Percentiles rank a stretch among this genome's conserved stretches.
Evolutionary conservation across 441 rosid genomes (phyloP).

Genomic region (Viola pubescens): DNA sequence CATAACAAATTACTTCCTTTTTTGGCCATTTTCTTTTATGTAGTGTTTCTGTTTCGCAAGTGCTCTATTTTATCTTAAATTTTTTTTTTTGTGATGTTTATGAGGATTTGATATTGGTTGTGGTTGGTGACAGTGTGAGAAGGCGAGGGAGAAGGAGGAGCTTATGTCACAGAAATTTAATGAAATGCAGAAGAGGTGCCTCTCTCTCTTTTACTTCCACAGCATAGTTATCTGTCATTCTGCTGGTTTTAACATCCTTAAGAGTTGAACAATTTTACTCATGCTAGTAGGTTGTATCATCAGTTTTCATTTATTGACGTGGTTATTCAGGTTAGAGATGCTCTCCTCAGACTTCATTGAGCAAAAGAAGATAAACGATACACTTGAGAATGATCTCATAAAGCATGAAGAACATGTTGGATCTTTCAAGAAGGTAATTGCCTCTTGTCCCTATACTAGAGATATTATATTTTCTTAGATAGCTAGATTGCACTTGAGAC

Average conservation of each 20-base stretch:
- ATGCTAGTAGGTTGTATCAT: slow-evolving; percentile 1
- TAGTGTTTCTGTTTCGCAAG: too few relatives aligned
- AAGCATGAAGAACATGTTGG: slow-evolving; percentile 54
- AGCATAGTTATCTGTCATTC: too few relatives aligned
- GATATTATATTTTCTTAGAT: not conserved
- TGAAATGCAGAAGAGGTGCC: slow-evolving; percentile 58
- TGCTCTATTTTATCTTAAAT: too few relatives aligned
- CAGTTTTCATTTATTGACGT: not conserved
- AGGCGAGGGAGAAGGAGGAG: slow-evolving; percentile 90
- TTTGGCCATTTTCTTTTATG: not conserved
- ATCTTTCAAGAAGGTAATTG: slow-evolving; percentile 49
- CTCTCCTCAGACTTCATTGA: slow-evolving; percentile 54
- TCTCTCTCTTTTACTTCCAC: not conserved
- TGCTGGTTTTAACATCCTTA: not conserved
- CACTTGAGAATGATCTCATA: slow-evolving; percentile 46
- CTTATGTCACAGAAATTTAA: slow-evolving; percentile 47
- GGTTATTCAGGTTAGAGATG: slow-evolving; percentile 59
- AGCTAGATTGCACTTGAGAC: not conserved
- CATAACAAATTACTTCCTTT: slow-evolving; percentile 10
- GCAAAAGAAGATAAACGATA: slow-evolving; percentile 51
- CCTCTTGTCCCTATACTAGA: too few relatives aligned
- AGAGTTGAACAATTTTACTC: not conserved
- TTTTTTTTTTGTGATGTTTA: slow-evolving; percentile 3
- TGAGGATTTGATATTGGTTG: slow-evolving; percentile 10
- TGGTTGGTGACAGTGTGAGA: slow-evolving; percentile 66